These are phyloP conservation scores for Eucalyptus sideroxylon DNA, from an alignment of 345 rosid species.

Conservation along the genomic window DNA sequence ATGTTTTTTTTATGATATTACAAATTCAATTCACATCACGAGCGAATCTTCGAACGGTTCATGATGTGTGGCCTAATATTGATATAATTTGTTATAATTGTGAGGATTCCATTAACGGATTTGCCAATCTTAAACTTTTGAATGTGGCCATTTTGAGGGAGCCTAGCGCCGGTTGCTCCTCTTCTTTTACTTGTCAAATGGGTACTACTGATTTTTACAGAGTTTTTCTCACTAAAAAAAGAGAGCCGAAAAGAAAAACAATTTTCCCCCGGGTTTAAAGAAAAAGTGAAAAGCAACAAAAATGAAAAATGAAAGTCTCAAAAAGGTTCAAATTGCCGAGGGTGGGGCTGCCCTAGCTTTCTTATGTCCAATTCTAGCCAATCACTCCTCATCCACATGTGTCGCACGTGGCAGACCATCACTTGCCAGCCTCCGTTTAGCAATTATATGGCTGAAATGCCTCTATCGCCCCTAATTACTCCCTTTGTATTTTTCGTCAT, in stretches of 20 bases:
- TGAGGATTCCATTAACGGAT: fast-evolving
- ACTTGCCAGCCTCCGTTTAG: not conserved
- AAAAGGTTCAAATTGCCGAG: not conserved
- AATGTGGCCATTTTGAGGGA: not conserved
- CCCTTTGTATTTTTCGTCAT: not conserved
- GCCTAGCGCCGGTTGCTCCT: not conserved
- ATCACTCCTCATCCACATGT: not conserved
- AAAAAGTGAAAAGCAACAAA: not conserved
- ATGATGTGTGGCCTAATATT: fast-evolving
- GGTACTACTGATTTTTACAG: not conserved
- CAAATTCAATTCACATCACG: not conserved
- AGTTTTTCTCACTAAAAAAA: not conserved
- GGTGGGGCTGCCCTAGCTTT: not conserved
- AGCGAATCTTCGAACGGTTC: fast-evolving
- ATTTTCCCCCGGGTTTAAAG: not conserved
- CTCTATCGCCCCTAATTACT: not conserved
- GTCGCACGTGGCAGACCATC: not conserved
- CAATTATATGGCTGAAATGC: not conserved
- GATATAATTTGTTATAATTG: fast-evolving
- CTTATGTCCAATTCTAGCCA: not conserved
- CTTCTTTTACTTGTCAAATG: not conserved
- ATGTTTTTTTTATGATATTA: not conserved
- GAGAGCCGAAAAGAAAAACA: not conserved
- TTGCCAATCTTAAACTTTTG: not conserved
- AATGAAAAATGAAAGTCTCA: not conserved